These are phyloP conservation scores for Trichoderma virens DNA, from an alignment of 495 filamentous ascomycete species.

Conservation along the genomic window DNA sequence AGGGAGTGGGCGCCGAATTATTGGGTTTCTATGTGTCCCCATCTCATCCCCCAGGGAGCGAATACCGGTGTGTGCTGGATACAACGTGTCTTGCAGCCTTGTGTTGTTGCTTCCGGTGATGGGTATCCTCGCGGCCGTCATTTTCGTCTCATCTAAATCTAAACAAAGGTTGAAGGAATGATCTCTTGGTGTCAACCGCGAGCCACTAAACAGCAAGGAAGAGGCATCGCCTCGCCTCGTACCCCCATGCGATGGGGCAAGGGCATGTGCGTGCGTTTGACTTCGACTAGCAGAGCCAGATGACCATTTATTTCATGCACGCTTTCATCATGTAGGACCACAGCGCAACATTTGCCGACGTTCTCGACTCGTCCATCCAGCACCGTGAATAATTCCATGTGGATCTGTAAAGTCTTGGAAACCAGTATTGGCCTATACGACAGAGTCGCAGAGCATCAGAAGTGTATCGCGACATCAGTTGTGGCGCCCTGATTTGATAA, in stretches of 20 bases:
- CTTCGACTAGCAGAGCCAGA: slow-evolving; percentile 4
- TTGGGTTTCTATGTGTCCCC: not conserved
- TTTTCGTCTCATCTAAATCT: not conserved
- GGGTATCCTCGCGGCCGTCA: not conserved
- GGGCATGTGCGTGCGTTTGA: slow-evolving; percentile 1
- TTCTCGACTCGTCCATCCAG: slow-evolving; percentile 4
- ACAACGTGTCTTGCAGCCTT: not conserved
- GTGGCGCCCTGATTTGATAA: not conserved
- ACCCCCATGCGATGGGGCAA: not conserved
- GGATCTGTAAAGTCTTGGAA: not conserved
- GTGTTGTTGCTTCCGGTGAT: not conserved
- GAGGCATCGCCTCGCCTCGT: not conserved
- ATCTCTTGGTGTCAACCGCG: not conserved
- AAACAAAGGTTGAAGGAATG: not conserved
- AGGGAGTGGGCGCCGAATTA: not conserved
- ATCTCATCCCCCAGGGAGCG: not conserved
- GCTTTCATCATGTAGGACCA: slow-evolving; percentile 4
- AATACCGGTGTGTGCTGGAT: not conserved
- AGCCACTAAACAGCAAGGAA: not conserved
- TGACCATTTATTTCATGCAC: slow-evolving; percentile 8
- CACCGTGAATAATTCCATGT: not conserved
- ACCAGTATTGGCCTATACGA: not conserved
- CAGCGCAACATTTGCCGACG: not conserved
- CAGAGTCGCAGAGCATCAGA: not conserved
- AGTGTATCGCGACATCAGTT: not conserved